Conservation (phyloP, 2,329 filamentous ascomycete species). For the Trichoderma lentiforme region DNA sequence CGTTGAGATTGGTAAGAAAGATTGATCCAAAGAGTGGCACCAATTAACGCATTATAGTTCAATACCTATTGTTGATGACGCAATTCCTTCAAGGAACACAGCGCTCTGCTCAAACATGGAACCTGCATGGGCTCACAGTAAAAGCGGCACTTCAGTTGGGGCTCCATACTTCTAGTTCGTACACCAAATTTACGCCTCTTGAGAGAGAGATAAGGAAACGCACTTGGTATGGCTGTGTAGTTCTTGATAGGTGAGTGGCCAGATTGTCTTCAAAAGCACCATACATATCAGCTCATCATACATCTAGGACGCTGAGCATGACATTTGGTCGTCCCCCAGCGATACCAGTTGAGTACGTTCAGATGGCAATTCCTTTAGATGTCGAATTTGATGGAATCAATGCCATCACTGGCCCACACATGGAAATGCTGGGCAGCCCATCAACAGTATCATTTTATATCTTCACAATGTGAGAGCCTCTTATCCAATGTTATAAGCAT, state of each 20-base stretch:
- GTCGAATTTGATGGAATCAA: not conserved
- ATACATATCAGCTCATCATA: not conserved
- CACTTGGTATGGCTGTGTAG: slow-evolving; percentile 8
- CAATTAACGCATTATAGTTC: not conserved
- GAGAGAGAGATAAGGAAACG: slow-evolving; percentile 1
- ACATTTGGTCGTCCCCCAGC: slow-evolving; percentile 7
- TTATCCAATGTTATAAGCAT: not conserved
- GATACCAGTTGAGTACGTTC: slow-evolving; percentile 1
- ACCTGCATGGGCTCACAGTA: not conserved
- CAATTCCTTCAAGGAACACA: slow-evolving; percentile 12
- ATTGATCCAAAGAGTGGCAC: not conserved
- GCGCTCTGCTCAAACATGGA: slow-evolving; percentile 9
- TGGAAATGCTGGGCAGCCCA: not conserved
- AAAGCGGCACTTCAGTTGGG: not conserved
- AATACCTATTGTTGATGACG: not conserved
- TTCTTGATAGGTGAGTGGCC: not conserved
- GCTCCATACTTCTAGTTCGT: not conserved
- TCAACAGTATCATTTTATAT: slow-evolving; percentile 10
- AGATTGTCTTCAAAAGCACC: no score
- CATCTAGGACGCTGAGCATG: slow-evolving; percentile 1
- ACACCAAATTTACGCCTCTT: not conserved
- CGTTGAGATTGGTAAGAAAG: not conserved
- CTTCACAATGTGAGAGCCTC: not conserved
- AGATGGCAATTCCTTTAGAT: not conserved
- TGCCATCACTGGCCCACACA: not conserved